Evolutionary conservation across 75 land plant species (phyloP).

Genomic region (Selaginella tamariscina): DNA sequence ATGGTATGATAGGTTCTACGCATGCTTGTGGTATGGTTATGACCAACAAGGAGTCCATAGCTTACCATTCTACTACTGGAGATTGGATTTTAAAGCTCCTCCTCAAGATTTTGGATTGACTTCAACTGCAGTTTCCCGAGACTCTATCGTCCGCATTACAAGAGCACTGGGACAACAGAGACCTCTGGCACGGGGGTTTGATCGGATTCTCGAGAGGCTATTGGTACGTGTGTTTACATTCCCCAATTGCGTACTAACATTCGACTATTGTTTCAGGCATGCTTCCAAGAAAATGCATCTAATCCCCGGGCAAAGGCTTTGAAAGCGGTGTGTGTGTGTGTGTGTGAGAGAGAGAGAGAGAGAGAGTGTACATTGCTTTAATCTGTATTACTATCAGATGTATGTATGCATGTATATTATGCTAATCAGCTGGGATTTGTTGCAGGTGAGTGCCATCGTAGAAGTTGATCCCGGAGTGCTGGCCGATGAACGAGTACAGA

Average conservation of each 20-base stretch:
- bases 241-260: not conserved
- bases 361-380: constrained; percentile 11
- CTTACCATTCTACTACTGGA: constrained; percentile 43
- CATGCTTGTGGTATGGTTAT: constrained; percentile 90
- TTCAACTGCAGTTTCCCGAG: constrained; percentile 51
- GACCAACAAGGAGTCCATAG: constrained; percentile 45
- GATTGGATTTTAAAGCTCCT: constrained; percentile 53
- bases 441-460: constrained; percentile 87
- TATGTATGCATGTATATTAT: not conserved
- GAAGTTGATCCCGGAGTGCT: constrained; percentile 97
- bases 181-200: constrained; percentile 91
- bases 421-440: not conserved
- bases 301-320: constrained; percentile 87
- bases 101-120: constrained; percentile 43
- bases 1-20: constrained; percentile 98
- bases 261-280: constrained; percentile 39
- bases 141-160: constrained; percentile 55
- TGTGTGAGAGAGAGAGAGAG: not conserved
- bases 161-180: constrained; percentile 72
- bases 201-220: constrained; percentile 64
- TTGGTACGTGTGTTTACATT: constrained; percentile 36
- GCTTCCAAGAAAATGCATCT: constrained; percentile 81
- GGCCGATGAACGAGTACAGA: constrained; percentile 77
- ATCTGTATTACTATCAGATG: not conserved
- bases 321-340: constrained; percentile 57